phyloP scores from a whole-genome alignment of 2,329 filamentous ascomycete genomes.

The Neonectria neomacrospora region DNA sequence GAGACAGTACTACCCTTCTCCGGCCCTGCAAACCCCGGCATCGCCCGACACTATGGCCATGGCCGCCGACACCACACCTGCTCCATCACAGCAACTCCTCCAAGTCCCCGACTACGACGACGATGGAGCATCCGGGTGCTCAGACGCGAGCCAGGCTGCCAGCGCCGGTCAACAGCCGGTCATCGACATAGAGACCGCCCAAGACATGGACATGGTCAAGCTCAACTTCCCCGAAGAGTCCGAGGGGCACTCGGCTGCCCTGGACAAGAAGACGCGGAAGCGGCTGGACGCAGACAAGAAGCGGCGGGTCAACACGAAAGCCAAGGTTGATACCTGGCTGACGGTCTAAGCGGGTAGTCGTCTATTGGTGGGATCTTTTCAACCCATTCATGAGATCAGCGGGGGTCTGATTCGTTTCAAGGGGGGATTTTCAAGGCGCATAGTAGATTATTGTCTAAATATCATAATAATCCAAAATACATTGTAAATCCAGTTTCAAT shows the following conservation, averaged over 20 bases:
- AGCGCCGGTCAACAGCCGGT: background rate
- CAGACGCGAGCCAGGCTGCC: background rate
- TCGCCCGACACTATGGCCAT: background rate
- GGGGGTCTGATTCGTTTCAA: background rate
- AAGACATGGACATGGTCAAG: conserved; percentile 23
- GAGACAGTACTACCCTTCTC: conserved; percentile 4
- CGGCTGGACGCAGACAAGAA: conserved; percentile 30
- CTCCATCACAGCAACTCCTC: background rate
- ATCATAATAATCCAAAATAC: background rate
- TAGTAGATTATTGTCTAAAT: background rate
- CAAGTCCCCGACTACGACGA: conserved; percentile 12
- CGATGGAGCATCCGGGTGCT: conserved; percentile 16
- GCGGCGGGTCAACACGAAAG: conserved; percentile 32
- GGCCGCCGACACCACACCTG: background rate
- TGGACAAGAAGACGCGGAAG: conserved; percentile 36
- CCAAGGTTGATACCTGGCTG: conserved; percentile 40
- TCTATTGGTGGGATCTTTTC: background rate
- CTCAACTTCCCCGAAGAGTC: conserved; percentile 14
- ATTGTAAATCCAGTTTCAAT: background rate
- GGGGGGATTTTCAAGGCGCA: background rate
- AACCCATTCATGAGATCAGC: background rate
- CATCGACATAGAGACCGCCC: conserved; percentile 1
- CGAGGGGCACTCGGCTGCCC: conserved; percentile 13
- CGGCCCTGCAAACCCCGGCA: background rate
- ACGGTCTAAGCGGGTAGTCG: conserved; percentile 13